Percentiles rank a stretch among this genome's conserved stretches.
phyloP scores from a whole-genome alignment of 257 asterid species.

The Euphrasia confusa region DNA sequence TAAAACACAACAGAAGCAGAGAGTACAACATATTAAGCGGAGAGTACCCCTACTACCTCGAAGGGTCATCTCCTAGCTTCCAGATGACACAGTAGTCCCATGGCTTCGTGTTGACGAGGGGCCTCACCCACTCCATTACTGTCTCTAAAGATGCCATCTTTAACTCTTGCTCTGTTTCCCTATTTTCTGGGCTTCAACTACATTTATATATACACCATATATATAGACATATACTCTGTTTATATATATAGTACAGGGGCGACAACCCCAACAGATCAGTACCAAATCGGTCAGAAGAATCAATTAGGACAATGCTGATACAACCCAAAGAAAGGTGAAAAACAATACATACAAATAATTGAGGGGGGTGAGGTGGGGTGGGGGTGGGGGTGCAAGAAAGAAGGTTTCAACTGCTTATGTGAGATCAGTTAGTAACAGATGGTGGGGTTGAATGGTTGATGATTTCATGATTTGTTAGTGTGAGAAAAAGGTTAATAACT shows the following conservation, averaged over 20 bases:
- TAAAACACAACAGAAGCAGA: neutral
- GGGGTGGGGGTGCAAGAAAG: neutral
- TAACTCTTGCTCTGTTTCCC: constrained; percentile 38
- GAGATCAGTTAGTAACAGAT: constrained; percentile 20
- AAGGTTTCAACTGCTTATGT: constrained; percentile 33
- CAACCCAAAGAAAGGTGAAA: neutral
- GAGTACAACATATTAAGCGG: neutral
- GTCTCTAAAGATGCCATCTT: constrained; percentile 45
- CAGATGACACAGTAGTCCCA: constrained; percentile 85
- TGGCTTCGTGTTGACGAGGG: constrained; percentile 41
- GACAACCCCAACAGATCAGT: constrained; percentile 46
- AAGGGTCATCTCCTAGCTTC: constrained; percentile 80
- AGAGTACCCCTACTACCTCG: constrained; percentile 38
- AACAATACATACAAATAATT: neutral
- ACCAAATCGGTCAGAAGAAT: constrained; percentile 56
- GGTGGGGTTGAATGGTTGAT: constrained; percentile 25
- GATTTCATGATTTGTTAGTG: constrained; percentile 16
- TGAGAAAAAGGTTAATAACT: constrained; percentile 17
- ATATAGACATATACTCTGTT: neutral
- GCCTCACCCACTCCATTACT: constrained; percentile 49
- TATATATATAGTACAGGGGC: constrained; percentile 21
- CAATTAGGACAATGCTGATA: constrained; percentile 10
- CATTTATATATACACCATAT: neutral
- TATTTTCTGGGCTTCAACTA: constrained; percentile 14
- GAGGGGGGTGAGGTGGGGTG: neutral